Conservation (phyloP, 306 rosid genomes). For the Glycyrrhiza uralensis region DNA sequence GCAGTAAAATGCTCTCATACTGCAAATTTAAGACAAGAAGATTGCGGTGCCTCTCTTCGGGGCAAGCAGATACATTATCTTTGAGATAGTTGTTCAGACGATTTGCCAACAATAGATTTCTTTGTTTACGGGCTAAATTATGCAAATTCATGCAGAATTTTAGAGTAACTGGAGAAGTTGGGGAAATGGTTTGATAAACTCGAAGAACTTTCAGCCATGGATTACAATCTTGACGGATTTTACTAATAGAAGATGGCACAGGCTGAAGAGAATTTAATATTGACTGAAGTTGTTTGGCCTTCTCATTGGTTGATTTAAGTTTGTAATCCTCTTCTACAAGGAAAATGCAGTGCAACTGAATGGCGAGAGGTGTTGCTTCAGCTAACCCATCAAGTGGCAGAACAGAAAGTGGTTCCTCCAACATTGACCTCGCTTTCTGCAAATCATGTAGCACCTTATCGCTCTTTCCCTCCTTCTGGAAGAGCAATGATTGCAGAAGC, state of each 20-base stretch:
- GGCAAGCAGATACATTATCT: slow-evolving; percentile 49
- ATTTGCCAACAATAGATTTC: slow-evolving; percentile 68
- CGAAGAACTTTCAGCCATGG: slow-evolving; percentile 86
- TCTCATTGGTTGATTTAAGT: slow-evolving; percentile 55
- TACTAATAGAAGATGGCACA: slow-evolving; percentile 59
- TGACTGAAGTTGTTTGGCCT: slow-evolving; percentile 43
- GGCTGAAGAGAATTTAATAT: slow-evolving; percentile 57
- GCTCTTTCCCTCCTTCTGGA: slow-evolving; percentile 57
- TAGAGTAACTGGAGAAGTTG: slow-evolving; percentile 61
- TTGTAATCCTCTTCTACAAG: slow-evolving; percentile 70
- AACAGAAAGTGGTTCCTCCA: slow-evolving; percentile 75
- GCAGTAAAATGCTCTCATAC: slow-evolving; percentile 72
- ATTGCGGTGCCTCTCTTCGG: slow-evolving; percentile 46
- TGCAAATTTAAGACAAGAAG: slow-evolving; percentile 65
- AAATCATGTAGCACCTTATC: slow-evolving; percentile 63
- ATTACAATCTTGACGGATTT: slow-evolving; percentile 76
- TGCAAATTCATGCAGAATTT: slow-evolving; percentile 70
- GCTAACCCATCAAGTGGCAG: slow-evolving; percentile 87
- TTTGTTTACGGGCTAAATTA: slow-evolving; percentile 70
- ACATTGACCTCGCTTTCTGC: slow-evolving; percentile 84
- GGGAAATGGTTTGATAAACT: slow-evolving; percentile 68
- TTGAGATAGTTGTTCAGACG: slow-evolving; percentile 57
- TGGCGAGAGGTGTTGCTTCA: slow-evolving; percentile 76
- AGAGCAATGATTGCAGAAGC: slow-evolving; percentile 91
- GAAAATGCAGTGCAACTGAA: slow-evolving; percentile 81